These are phyloP conservation scores for Aspergillus hiratsukae DNA, from an alignment of 2,329 filamentous ascomycete genomes.

Conservation along the genomic window DNA sequence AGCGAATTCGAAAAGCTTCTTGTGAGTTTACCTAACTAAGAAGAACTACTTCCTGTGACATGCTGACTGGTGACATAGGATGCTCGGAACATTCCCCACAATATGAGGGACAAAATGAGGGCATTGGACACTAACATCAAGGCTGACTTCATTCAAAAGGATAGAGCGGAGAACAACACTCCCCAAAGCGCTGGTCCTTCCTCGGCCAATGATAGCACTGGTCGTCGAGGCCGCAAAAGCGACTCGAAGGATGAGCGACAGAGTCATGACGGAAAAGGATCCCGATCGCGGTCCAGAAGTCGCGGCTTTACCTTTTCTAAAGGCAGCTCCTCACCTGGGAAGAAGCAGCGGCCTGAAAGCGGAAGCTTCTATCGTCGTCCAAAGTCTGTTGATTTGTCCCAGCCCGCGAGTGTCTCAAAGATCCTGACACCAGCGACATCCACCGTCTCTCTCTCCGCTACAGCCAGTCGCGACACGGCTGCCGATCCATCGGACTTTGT, in stretches of 20 bases:
- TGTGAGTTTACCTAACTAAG: slow-evolving; percentile 36
- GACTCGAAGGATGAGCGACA: slow-evolving; percentile 36
- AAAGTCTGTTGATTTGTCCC: slow-evolving; percentile 67
- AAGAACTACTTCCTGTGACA: neutral
- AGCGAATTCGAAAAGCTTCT: slow-evolving; percentile 59
- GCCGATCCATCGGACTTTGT: slow-evolving; percentile 81
- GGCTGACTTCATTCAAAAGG: slow-evolving; percentile 88
- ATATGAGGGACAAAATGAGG: slow-evolving; percentile 92
- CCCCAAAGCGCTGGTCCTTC: slow-evolving; percentile 42
- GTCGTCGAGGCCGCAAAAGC: slow-evolving; percentile 40
- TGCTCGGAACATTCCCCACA: slow-evolving; percentile 85
- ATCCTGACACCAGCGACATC: slow-evolving; percentile 53
- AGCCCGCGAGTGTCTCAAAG: slow-evolving; percentile 54
- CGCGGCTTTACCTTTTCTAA: slow-evolving; percentile 75
- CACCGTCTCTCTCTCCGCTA: slow-evolving; percentile 51
- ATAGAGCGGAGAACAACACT: slow-evolving; percentile 65
- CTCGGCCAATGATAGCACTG: slow-evolving; percentile 21
- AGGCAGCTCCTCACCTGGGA: slow-evolving; percentile 64
- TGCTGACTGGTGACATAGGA: slow-evolving; percentile 53
- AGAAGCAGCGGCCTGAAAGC: slow-evolving; percentile 67
- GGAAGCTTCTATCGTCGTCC: slow-evolving; percentile 63
- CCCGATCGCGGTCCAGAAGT: slow-evolving; percentile 55
- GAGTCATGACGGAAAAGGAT: slow-evolving; percentile 43
- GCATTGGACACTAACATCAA: slow-evolving; percentile 86
- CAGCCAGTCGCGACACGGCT: slow-evolving; percentile 68